Evolutionary conservation across 139 green algal genomes (phyloP), one percentile per base, ranked within the genome.

Genomic region (Haematococcus lacustris): DNA sequence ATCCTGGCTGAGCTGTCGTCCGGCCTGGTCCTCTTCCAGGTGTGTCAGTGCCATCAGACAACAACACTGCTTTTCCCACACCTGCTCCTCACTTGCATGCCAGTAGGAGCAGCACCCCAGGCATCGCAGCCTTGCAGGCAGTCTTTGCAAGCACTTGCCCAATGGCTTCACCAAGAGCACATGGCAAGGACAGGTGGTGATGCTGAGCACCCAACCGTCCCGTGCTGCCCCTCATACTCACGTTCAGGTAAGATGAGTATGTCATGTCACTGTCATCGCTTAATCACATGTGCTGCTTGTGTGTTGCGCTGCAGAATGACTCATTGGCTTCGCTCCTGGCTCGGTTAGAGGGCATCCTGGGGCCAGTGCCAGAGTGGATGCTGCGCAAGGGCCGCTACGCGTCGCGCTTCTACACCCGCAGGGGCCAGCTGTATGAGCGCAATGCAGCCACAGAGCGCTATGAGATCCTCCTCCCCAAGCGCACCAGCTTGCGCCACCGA

Each of bases 1-100:
- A 95, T 99, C 71, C 73, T 98, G 9, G 93, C 93, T 23, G 95
- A 99, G 88, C 89, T 99, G 50, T 86, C 86, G 28, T 89, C 83
- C 2, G 93, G 94, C n/a, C 84, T 76, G 53, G 91, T 96, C 34
- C 83, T 97, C 34, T 89, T 97, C 62, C 90, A 94, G 89, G 89
- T 91, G 67, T 2, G 60, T 9, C 43, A 17, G 43, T 17, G 43
- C n/a, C n/a, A n/a, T n/a, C n/a, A n/a, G n/a, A n/a, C n/a, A n/a
- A n/a, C n/a, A n/a, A n/a, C n/a, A n/a, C n/a, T n/a, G n/a, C n/a
- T n/a, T n/a, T n/a, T n/a, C n/a, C n/a, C n/a, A n/a, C n/a, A n/a
- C n/a, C n/a, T n/a, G n/a, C n/a, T n/a, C n/a, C n/a, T n/a, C n/a
- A n/a, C n/a, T n/a, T n/a, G n/a, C n/a, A n/a, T n/a, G n/a, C n/a